A percentile compares a stretch with the other conserved stretches of the same genome.
Conservation (phyloP, 2,329 filamentous ascomycete genomes). For the Diaporthe sp. region DNA sequence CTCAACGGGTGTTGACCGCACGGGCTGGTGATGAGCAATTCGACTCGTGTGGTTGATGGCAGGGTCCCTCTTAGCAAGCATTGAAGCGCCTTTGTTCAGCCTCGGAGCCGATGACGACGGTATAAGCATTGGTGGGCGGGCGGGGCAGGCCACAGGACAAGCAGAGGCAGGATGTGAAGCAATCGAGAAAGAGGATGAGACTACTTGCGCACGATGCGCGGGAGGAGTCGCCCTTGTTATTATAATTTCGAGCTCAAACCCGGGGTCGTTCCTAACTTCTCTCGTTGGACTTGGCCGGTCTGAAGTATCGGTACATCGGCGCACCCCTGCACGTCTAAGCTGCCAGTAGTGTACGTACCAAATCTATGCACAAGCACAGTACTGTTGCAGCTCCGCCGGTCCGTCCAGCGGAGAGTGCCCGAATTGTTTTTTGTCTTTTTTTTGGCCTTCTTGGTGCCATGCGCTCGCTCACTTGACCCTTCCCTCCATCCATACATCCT, state of each 20-base stretch:
- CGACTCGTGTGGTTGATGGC: slow-evolving; percentile 7
- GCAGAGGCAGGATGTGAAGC: slow-evolving; percentile 6
- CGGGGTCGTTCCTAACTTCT: slow-evolving; percentile 1
- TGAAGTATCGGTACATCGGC: slow-evolving; percentile 22
- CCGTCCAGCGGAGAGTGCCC: slow-evolving; percentile 21
- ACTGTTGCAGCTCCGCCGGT: slow-evolving; percentile 19
- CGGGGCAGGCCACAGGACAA: neutral
- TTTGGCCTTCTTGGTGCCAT: slow-evolving; percentile 13
- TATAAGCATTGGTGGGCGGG: neutral
- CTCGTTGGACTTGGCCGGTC: slow-evolving; percentile 26
- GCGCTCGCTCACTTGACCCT: slow-evolving; percentile 26
- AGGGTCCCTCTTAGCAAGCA: slow-evolving; percentile 25
- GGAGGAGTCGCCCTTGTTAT: slow-evolving; percentile 27
- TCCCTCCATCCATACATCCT: neutral
- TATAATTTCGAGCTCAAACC: slow-evolving; percentile 24
- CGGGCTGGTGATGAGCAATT: neutral
- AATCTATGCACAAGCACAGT: neutral
- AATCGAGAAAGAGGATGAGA: neutral
- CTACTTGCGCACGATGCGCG: neutral
- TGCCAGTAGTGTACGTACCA: neutral
- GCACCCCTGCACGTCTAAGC: slow-evolving; percentile 15
- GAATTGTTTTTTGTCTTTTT: neutral
- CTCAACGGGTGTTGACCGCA: slow-evolving; percentile 9
- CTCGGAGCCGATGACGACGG: slow-evolving; percentile 27
- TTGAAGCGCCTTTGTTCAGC: slow-evolving; percentile 28